Evolutionary conservation across 805 yeast genomes (phyloP), one percentile per base, ranked within the genome.

Genomic region (Ogataea siamensis): DNA sequence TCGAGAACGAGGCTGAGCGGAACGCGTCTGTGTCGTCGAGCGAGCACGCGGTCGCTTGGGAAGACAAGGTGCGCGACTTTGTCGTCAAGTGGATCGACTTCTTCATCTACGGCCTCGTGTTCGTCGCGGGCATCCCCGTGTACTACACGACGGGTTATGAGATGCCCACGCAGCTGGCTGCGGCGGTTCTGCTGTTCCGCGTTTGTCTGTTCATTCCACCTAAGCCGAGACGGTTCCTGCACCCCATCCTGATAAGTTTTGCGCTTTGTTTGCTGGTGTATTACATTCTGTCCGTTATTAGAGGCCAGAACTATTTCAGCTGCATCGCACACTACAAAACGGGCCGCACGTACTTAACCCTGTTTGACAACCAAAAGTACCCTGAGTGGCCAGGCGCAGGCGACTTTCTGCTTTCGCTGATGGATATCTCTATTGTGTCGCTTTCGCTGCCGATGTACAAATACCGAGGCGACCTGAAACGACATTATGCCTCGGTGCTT

Each of bases 401-500:
- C 2, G 94, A 85, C 54, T 66, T 85, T 12, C 67, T 85, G 26
- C 57, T 79, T 5, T 73, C 88, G 0, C 58, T 84, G 47, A 80
- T 85, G 83, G 93, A 84, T 51, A 72, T 83, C 7, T 76, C 87
- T 2, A 85, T 85, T 58, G 88, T 83, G 1, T 75, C 91, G 1
- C 66, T 85, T 28, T 74, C 89, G 15, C 62, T 85, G 34, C 88
- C 95, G 3, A 82, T 85, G 87, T 85, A 73, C 58, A 74, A 83
- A 7, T 84, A 83, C 59, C 62, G 93, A 34, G 61, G 60, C 11
- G 94, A 84, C 50, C 70, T 85, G 45, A 58, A 65, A 19, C 68
- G 69, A 34, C 81, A 83, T 51, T 80, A 78, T 46, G 59, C 76
- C 55, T 68, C 74, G 2, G 64, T 85, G 39, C 60, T 77, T 39